Evolutionary conservation across 331 rosid genomes (phyloP).

Genomic region (Saraca asoca): DNA sequence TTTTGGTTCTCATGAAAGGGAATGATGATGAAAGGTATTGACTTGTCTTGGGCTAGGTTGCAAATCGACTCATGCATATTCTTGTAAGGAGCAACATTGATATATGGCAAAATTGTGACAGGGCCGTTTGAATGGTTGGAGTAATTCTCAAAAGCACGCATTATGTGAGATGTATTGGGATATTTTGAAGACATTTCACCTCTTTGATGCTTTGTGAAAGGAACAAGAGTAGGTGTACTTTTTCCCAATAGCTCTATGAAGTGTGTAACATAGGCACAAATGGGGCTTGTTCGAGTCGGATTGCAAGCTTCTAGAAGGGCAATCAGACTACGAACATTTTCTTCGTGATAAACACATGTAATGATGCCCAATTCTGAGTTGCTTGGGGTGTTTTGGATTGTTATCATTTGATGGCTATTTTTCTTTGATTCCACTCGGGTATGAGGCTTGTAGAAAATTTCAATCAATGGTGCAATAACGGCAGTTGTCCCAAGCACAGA

Average conservation of each 20-base stretch:
- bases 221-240: too few relatives aligned
- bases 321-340: constrained; percentile 40
- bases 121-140: constrained; percentile 14
- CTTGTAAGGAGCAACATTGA: constrained; percentile 33
- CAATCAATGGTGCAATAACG: constrained; percentile 39
- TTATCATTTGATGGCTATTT: constrained; percentile 1
- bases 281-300: constrained; percentile 41
- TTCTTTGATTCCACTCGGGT: constrained; percentile 1
- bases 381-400: constrained; percentile 36
- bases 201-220: too few relatives aligned
- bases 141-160: constrained; percentile 40
- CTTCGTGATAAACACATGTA: constrained; percentile 46
- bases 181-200: too few relatives aligned
- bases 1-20: constrained; percentile 35
- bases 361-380: constrained; percentile 35
- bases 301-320: constrained; percentile 45
- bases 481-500: constrained; percentile 35
- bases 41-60: constrained; percentile 29
- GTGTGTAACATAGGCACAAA: constrained; percentile 37
- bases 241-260: constrained; percentile 32
- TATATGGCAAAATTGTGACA: constrained; percentile 17
- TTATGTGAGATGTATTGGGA: constrained; percentile 1
- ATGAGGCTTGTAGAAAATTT: constrained; percentile 15
- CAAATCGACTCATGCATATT: constrained; percentile 40
- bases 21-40: constrained; percentile 31